Base-by-base conservation (phyloP, 192 early-diverging fungal genomes). In the Fimicolochytrium jonesii region DNA sequence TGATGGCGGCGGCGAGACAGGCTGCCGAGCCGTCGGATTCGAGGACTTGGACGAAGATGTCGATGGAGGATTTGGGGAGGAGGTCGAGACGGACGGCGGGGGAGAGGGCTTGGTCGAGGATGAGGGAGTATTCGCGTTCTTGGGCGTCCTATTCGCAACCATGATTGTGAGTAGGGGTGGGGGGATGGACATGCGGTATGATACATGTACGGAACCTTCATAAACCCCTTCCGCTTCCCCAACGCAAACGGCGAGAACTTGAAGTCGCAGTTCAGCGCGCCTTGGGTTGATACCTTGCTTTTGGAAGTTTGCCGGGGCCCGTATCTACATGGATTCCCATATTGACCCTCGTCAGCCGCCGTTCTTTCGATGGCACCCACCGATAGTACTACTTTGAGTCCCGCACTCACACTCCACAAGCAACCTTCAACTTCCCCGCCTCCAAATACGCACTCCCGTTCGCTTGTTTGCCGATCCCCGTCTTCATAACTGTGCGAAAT, bases 361-460 rank as follows among this genome's bases (percentile, higher is more conserved):
- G n/a, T n/a, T n/a, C n/a, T n/a, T n/a, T n/a, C n/a, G n/a, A n/a
- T n/a, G n/a, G n/a, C n/a, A n/a, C n/a, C n/a, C n/a, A n/a, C n/a
- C n/a, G n/a, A n/a, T n/a, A n/a, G n/a, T n/a, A n/a, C n/a, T n/a
- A n/a, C n/a, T n/a, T n/a, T n/a, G n/a, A n/a, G n/a, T n/a, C n/a
- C 45, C 29, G 17, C 28, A 68, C 86, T 54, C 83, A 91, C 86
- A 92, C 90, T 46, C 83, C 86, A 69, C 89, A 90, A 2, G 84
- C 79, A 35, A 91, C 67, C 57, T 92, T 92, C 45, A 88, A 73
- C 33, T 83, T 83, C 20, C 79, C 83, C 22, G 82, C 37, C 65
- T 92, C 90, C 47, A 90, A 72, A 56, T 83, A 89, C 29, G 89
- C 86, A 23, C 87, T 89, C 36, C 90, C 90, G 33, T 86, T 88